Evolutionary conservation across 2,329 filamentous ascomycete genomes (phyloP).

Genomic region (Hypoxylon sp.): DNA sequence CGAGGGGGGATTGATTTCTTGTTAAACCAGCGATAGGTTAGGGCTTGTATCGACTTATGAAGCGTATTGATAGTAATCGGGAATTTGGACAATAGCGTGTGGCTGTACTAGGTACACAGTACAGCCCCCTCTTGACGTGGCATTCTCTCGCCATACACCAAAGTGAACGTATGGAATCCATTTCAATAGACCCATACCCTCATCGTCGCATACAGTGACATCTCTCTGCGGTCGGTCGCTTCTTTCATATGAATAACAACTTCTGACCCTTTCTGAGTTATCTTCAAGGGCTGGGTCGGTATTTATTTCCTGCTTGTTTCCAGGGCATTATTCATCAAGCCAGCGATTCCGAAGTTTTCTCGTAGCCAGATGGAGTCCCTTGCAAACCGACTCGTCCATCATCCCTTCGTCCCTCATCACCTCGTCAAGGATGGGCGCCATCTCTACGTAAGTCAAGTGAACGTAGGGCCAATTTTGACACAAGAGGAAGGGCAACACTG

Average conservation of each 20-base stretch:
- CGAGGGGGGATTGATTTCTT: not conserved
- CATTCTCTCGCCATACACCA: no score
- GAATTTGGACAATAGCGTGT: not conserved
- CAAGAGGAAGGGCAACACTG: no score
- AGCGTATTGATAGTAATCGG: not conserved
- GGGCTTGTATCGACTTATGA: not conserved
- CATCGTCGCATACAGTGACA: no score
- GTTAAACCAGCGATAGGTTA: not conserved
- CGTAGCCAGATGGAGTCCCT: constrained; percentile 3
- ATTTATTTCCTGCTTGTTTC: no score
- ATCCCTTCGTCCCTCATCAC: constrained; percentile 11
- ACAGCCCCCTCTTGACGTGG: not conserved
- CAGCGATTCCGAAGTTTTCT: not conserved
- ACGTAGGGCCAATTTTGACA: no score
- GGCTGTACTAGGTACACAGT: not conserved
- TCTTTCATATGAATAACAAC: no score
- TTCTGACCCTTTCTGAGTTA: no score
- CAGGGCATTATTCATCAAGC: not conserved
- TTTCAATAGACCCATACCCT: no score
- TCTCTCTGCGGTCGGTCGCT: no score
- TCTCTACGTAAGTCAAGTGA: constrained; percentile 48
- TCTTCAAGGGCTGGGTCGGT: no score
- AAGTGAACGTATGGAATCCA: no score
- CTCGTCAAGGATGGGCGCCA: constrained; percentile 40
- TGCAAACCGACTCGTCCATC: constrained; percentile 9